These are phyloP conservation scores for Globisporangium abappressorium DNA, from an alignment of 352 stramenopile genomes.

Conservation along the genomic window DNA sequence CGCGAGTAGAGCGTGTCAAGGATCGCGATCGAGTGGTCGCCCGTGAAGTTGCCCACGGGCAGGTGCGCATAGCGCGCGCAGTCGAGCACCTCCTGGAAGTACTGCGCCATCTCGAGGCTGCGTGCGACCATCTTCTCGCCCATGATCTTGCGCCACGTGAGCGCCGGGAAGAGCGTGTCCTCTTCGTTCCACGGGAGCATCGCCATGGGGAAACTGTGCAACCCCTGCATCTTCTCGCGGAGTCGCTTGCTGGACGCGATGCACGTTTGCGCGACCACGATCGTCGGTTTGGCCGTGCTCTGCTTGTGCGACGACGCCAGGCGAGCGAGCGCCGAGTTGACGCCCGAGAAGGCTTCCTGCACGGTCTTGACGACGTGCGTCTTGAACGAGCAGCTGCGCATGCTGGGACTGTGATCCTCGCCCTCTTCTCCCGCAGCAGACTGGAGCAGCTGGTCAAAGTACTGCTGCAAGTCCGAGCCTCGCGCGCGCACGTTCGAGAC, in stretches of 20 bases:
- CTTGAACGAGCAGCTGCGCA: constrained; percentile 54
- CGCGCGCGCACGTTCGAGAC: constrained; percentile 54
- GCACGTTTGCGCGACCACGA: constrained; percentile 87
- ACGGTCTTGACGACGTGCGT: constrained; percentile 77
- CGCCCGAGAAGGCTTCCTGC: constrained; percentile 75
- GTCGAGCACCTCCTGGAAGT: constrained; percentile 87
- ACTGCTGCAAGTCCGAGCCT: constrained; percentile 44
- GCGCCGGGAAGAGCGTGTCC: constrained; percentile 78
- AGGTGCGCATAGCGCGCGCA: constrained; percentile 90
- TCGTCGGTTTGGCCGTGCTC: constrained; percentile 54
- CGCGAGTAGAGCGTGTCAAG: constrained; percentile 94
- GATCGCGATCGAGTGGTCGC: constrained; percentile 89
- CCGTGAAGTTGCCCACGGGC: constrained; percentile 93
- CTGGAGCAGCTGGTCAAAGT: constrained; percentile 49
- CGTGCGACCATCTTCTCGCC: constrained; percentile 71
- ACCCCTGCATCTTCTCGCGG: constrained; percentile 77
- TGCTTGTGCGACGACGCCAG: constrained; percentile 83
- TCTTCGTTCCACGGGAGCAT: constrained; percentile 83
- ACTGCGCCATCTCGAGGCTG: constrained; percentile 82
- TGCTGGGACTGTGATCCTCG: constrained; percentile 31
- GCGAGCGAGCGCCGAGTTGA: constrained; percentile 84
- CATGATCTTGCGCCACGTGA: constrained; percentile 94
- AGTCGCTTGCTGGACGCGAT: constrained; percentile 60
- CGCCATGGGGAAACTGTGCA: constrained; percentile 93
- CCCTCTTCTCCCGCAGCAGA: constrained; percentile 21